Base-by-base conservation (phyloP, 2,329 filamentous ascomycete genomes). In the Fusarium sororula region DNA sequence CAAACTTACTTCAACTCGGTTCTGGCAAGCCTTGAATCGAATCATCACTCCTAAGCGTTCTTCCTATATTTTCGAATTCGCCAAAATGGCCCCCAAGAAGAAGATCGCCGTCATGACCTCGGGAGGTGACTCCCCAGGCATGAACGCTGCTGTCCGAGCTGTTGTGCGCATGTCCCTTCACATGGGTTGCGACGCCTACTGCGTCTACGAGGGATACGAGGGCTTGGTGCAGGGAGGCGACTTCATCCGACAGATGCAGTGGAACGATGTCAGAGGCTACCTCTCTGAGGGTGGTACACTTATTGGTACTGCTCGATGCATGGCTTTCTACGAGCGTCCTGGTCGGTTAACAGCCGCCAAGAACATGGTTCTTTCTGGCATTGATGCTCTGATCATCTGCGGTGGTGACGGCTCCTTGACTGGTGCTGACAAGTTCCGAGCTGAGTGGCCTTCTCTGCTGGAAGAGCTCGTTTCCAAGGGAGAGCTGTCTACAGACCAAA, bases 371-470 rank as follows among this genome's bases (percentile, higher is more conserved):
- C 83, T 94, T 69, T 91, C 94, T 76, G 96, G 96, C 80, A 98
- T 99, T 76, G 95, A 99, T 81, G 96, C 96, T 61, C 88, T 99
- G 78, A 93, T 99, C 79, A 97, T 99, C 81, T 98, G 96, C 82
- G 96, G 96, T 82, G 96, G 96, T 85, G 96, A 99, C 82, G 96
- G 96, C 72, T 97, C 94, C 75, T 89, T 99, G 79, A 99, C 96
- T 17, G 96, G 96, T 80, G 96, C 96, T 62, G 96, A 99, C 86
- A 92, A 91, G 80, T 98, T 99, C 85, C 91, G 96, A 72, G 87
- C 90, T 57, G 96, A 99, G 82, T 99, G 96, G 96, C 94, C 95
- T 7, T 91, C 93, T 48, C 87, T 99, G 73, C 83, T 99, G 67
- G 87, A 94, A 59, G 96, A 99, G 86, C 89, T 99, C 70, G 93